Conservation (phyloP, 2,329 filamentous ascomycete species). For the Penicillium psychrosexuale region DNA sequence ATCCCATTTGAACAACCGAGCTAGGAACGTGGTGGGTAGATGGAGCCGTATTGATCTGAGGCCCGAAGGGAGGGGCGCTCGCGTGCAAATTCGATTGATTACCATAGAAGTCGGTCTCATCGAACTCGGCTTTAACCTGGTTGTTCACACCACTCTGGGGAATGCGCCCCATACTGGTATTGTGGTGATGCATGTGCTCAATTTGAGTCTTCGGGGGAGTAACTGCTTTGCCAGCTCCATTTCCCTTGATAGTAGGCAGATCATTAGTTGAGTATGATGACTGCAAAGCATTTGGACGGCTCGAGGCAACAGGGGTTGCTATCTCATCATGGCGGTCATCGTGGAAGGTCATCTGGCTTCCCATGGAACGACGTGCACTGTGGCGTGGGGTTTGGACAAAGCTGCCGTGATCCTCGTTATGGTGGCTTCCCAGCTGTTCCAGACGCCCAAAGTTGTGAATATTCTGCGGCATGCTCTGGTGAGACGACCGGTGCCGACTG, state of each 20-base stretch:
- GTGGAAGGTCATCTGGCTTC: conserved; percentile 39
- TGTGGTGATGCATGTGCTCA: conserved; percentile 67
- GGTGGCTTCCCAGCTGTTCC: conserved; percentile 34
- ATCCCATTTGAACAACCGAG: conserved; percentile 29
- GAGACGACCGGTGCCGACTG: conserved; percentile 64
- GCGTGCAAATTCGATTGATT: conserved; percentile 74
- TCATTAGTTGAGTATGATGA: conserved; percentile 90
- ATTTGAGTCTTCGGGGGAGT: conserved; percentile 57
- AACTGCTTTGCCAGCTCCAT: conserved; percentile 48
- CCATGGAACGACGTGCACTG: conserved; percentile 45
- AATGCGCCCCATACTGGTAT: conserved; percentile 76
- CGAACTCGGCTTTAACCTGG: conserved; percentile 50
- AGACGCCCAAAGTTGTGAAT: conserved; percentile 44
- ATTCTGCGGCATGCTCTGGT: conserved; percentile 59
- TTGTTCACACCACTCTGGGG: conserved; percentile 63
- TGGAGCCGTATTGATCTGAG: conserved; percentile 49
- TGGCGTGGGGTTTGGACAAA: conserved; percentile 35
- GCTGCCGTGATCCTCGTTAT: conserved; percentile 27
- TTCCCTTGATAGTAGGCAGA: conserved; percentile 76
- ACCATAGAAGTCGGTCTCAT: conserved; percentile 45
- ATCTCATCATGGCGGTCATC: conserved; percentile 30
- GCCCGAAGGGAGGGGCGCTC: conserved; percentile 75
- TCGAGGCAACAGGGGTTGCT: conserved; percentile 31
- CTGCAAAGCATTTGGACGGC: conserved; percentile 55
- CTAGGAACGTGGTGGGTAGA: conserved; percentile 28